Conservation (phyloP, 176 grass and related monocot genomes). For the Sorghum bicolor region DNA sequence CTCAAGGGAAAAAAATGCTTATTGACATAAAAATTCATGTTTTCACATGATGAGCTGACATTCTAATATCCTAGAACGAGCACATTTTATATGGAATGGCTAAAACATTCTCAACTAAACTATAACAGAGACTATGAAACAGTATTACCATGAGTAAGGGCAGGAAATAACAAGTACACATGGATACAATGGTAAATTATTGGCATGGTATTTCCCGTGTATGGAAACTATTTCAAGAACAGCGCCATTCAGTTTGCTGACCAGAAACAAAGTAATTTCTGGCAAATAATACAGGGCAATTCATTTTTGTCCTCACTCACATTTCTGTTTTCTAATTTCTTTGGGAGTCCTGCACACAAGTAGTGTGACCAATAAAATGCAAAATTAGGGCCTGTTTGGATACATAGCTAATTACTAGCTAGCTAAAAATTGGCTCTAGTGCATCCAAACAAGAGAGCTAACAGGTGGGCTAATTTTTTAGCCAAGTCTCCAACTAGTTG, state of each 20-base stretch:
- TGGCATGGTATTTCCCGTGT: not conserved
- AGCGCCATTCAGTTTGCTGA: not conserved
- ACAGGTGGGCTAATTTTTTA: too few relatives aligned
- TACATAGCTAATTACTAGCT: too few relatives aligned
- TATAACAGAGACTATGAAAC: not conserved
- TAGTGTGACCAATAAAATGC: not conserved
- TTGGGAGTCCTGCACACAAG: not conserved
- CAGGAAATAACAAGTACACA: not conserved
- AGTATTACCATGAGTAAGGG: not conserved
- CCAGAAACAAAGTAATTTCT: not conserved
- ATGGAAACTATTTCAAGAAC: not conserved
- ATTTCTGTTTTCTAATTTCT: not conserved
- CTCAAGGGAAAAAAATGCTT: not conserved
- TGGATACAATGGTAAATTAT: not conserved
- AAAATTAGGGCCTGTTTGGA: not conserved
- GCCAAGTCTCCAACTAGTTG: too few relatives aligned
- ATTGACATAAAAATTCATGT: not conserved
- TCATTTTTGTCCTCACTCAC: not conserved
- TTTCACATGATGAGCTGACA: not conserved
- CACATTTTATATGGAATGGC: conserved; percentile 11
- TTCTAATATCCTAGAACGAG: conserved; percentile 1
- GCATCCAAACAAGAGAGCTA: too few relatives aligned
- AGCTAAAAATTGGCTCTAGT: too few relatives aligned
- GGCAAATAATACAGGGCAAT: not conserved
- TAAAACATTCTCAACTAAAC: not conserved